Evolutionary conservation across 495 filamentous ascomycete species (phyloP), one percentile per base, ranked within the genome.

Genomic region (Talaromyces stipitatus): DNA sequence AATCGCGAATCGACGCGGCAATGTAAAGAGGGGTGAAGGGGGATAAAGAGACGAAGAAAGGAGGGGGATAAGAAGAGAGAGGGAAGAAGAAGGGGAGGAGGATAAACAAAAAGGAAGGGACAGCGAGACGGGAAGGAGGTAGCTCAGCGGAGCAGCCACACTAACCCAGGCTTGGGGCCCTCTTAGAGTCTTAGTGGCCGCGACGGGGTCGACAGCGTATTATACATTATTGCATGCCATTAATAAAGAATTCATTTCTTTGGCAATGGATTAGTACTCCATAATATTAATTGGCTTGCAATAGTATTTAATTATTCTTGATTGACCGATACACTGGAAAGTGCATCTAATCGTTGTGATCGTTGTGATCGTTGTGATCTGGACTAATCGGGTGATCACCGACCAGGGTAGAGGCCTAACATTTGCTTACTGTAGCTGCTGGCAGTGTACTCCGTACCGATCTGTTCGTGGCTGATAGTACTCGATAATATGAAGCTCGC

Each of bases 1-100:
- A 36, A 62, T 38, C 61, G 55, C 58, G 33, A 50, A 45, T 60
- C 48, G 27, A 57, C 46, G 65, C 65, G 65, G 64, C 53, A 54
- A 18, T 29, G 28, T 18, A 46, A 58, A 28, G 54, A 16, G 36
- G 36, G 54, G 52, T 58, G 64, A 57, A 28, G 22, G 27, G 36
- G 33, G 33, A 46, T 18, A 57, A 51, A 16, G 20, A 32, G 56
- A 50, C 23, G 48, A 64, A 60, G 23, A 51, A 61, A 28, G 30
- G 29, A 52, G 46, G 46, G 20, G 14, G 57, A 59, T 47, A 47
- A 7, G 32, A 38, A n/a, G 43, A 54, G 45, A 41, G 50, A 61
- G 55, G 26, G 51, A 32, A 50, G 16, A 22, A 56, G 57, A 58
- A 50, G 50, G 50, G 32, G 43, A 50, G 16, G 54, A 54, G 30